Percentiles rank a stretch among this genome's conserved stretches.
Evolutionary conservation across 2,329 filamentous ascomycete genomes (phyloP).

Genomic region (Thelonectria rubi): DNA sequence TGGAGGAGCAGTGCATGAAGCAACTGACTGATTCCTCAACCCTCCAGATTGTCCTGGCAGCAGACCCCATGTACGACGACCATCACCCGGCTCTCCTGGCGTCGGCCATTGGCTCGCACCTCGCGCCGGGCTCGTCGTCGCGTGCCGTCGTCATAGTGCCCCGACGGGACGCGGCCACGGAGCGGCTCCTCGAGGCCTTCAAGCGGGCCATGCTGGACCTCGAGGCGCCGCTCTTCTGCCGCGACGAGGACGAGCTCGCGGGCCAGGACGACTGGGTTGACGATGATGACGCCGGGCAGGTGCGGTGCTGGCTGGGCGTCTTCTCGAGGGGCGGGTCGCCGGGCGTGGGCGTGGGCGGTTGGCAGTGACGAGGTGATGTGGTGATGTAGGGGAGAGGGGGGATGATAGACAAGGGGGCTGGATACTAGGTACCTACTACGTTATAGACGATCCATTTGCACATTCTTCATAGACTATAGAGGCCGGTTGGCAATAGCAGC

Average conservation of each 20-base stretch:
- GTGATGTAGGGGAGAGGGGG: not conserved
- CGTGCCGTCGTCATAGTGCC: conserved; percentile 84
- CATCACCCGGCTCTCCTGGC: conserved; percentile 81
- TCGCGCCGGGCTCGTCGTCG: conserved; percentile 65
- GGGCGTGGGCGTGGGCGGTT: conserved; percentile 21
- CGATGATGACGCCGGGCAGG: conserved; percentile 56
- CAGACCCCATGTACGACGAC: conserved; percentile 88
- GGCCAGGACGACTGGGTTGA: conserved; percentile 79
- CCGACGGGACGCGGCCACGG: conserved; percentile 73
- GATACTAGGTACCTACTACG: not conserved
- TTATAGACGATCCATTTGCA: conserved; percentile 1
- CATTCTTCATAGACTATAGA: not conserved
- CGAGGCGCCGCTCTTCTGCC: conserved; percentile 56
- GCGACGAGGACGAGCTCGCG: conserved; percentile 69
- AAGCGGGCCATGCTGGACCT: conserved; percentile 66
- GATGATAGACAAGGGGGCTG: not conserved
- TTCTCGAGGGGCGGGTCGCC: conserved; percentile 54
- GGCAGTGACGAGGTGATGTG: conserved; percentile 8
- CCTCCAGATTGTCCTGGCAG: conserved; percentile 76
- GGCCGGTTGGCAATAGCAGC: not conserved
- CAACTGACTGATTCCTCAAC: conserved; percentile 15
- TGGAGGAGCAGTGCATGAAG: conserved; percentile 7
- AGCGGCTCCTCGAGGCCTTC: conserved; percentile 70
- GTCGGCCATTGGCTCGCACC: conserved; percentile 73
- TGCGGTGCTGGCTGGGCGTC: conserved; percentile 76